Conservation (phyloP, 345 rosid species). For the Rhodomyrtus tomentosa region DNA sequence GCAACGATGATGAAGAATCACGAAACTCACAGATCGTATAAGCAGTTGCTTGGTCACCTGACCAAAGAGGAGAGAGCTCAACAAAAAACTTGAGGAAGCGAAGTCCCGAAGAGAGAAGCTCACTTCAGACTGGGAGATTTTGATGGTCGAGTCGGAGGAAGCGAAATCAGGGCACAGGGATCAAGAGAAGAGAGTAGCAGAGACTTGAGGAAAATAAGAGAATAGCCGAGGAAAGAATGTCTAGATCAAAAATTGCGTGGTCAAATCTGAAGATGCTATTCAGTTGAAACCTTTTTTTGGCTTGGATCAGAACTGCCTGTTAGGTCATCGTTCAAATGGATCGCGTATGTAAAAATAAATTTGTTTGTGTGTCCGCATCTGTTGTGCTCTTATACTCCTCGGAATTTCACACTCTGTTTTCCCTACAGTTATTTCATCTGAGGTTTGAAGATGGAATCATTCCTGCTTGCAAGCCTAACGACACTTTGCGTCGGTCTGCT, state of each 20-base stretch:
- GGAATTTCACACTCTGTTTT: not conserved
- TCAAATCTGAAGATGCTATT: not conserved
- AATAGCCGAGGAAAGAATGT: constrained; percentile 3
- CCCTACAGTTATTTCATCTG: too few species aligned
- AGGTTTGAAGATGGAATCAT: too few species aligned
- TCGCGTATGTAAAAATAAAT: too few species aligned
- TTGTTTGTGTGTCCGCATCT: too few species aligned
- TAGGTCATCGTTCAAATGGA: not conserved
- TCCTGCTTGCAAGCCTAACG: too few species aligned
- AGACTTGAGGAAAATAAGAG: constrained; percentile 1
- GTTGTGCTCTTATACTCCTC: too few species aligned
- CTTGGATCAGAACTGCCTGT: not conserved
- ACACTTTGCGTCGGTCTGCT: too few species aligned
- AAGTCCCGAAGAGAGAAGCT: not conserved
- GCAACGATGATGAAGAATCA: not conserved
- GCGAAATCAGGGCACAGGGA: not conserved
- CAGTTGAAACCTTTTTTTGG: not conserved
- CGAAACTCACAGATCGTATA: not conserved
- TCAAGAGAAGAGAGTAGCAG: not conserved
- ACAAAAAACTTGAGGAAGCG: not conserved
- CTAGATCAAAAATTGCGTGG: not conserved
- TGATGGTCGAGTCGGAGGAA: not conserved
- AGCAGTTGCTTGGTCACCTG: not conserved
- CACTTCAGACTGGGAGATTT: not conserved
- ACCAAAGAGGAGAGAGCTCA: not conserved